Percentiles rank a stretch among this genome's conserved stretches.
Evolutionary conservation across 148 eudicot species (phyloP).

Genomic region (Gaultheria prostrata): DNA sequence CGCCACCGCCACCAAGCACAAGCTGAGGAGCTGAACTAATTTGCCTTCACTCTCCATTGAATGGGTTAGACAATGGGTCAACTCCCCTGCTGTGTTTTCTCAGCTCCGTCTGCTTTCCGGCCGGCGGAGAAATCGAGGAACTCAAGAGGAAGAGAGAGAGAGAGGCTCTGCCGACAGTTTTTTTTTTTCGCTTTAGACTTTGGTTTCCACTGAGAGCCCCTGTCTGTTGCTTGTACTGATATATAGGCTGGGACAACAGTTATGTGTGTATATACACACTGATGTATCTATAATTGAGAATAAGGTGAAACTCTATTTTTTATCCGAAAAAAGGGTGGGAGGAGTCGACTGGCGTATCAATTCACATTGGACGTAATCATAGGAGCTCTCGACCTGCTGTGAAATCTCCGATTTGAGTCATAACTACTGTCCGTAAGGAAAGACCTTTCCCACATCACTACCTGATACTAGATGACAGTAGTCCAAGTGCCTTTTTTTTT

Average conservation of each 20-base stretch:
- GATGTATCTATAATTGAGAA: background rate
- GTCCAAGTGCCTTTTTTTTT: too few species aligned
- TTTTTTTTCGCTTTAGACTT: background rate
- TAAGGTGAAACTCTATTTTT: too few species aligned
- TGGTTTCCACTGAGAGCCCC: background rate
- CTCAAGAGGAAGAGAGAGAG: background rate
- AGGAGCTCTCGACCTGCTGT: too few species aligned
- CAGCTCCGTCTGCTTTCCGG: background rate
- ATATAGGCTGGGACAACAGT: background rate
- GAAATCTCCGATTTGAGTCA: too few species aligned
- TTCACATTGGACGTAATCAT: too few species aligned
- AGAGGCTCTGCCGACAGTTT: slow-evolving; percentile 5
- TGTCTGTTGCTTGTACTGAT: background rate
- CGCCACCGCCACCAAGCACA: slow-evolving; percentile 9
- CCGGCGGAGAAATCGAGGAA: slow-evolving; percentile 13
- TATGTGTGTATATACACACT: background rate
- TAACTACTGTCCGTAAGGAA: too few species aligned
- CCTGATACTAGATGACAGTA: too few species aligned
- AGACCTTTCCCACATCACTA: too few species aligned
- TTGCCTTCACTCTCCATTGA: background rate
- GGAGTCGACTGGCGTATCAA: too few species aligned
- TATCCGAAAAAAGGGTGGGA: too few species aligned
- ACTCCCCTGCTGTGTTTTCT: background rate
- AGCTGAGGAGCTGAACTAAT: background rate
- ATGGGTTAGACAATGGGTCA: background rate